Evolutionary conservation across 768 basidiomycete species (phyloP).

Genomic region (Boletus speciosus): DNA sequence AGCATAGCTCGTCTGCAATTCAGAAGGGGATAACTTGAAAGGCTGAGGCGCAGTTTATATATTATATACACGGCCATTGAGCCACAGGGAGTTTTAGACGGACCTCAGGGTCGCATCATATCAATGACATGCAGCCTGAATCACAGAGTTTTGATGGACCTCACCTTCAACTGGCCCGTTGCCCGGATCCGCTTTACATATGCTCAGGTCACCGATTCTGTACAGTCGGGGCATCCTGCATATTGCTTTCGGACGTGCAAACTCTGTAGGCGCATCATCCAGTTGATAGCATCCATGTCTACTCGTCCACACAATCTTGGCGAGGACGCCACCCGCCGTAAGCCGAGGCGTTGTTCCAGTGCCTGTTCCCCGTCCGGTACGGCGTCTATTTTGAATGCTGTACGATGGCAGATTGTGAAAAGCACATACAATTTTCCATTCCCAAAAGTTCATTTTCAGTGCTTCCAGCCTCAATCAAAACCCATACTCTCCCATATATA

Average conservation of each 20-base stretch:
- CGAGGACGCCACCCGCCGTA: slow-evolving; percentile 1
- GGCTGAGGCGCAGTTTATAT: slow-evolving; percentile 6
- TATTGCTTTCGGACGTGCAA: slow-evolving; percentile 11
- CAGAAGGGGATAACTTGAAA: neutral
- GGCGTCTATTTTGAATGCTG: no score
- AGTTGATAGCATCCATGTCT: slow-evolving; percentile 9
- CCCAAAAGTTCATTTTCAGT: no score
- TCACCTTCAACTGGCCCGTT: slow-evolving; percentile 3
- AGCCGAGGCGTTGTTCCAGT: neutral
- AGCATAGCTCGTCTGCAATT: slow-evolving; percentile 21
- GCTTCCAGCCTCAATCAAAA: no score
- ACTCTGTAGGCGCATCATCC: slow-evolving; percentile 7
- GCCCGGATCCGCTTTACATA: slow-evolving; percentile 3
- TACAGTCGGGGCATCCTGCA: neutral
- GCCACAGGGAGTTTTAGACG: no score
- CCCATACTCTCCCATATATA: neutral
- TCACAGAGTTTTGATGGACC: neutral
- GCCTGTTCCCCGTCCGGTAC: neutral
- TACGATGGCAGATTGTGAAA: no score
- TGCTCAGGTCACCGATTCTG: neutral
- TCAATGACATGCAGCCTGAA: neutral
- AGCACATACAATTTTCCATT: no score
- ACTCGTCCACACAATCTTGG: neutral
- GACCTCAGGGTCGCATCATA: no score
- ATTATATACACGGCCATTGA: neutral